Evolutionary conservation across 139 green algal species (phyloP).

Genomic region (Volvox africanus): DNA sequence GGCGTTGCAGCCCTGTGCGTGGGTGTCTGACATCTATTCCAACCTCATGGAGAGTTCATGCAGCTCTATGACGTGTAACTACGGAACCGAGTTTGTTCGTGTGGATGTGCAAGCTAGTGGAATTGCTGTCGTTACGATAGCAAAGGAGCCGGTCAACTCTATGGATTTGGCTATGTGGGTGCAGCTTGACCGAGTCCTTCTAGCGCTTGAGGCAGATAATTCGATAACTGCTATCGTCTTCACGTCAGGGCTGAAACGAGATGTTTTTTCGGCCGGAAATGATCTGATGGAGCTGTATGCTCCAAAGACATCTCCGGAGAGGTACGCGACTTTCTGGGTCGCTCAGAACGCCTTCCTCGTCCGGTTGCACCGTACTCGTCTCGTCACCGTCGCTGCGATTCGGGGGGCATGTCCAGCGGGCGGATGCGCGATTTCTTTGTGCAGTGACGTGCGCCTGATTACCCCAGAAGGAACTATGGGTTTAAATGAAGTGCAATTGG

Average conservation of each 20-base stretch:
- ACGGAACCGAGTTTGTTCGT: background rate
- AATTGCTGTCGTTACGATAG: constrained; percentile 68
- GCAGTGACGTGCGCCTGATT: constrained; percentile 91
- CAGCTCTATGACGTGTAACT: no score
- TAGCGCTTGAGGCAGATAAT: constrained; percentile 67
- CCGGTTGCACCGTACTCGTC: constrained; percentile 71
- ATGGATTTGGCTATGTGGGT: constrained; percentile 76
- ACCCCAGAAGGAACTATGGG: constrained; percentile 78
- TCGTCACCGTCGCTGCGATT: constrained; percentile 90
- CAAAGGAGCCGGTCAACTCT: constrained; percentile 80
- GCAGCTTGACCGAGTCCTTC: constrained; percentile 64
- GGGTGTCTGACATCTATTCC: no score
- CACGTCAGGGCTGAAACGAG: constrained; percentile 71
- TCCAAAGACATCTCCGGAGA: constrained; percentile 69
- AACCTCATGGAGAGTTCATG: no score
- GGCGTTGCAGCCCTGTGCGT: no score
- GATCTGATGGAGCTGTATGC: constrained; percentile 88
- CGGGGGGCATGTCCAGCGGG: constrained; percentile 92
- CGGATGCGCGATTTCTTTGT: constrained; percentile 89
- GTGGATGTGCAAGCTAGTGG: constrained; percentile 30
- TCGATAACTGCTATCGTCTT: constrained; percentile 79
- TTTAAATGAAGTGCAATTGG: constrained; percentile 84
- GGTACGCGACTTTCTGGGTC: constrained; percentile 86
- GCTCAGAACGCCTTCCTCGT: constrained; percentile 83
- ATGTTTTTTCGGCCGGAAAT: constrained; percentile 86